Evolutionary conservation across 306 rosid species (phyloP).

Genomic region (Cicer arietinum): DNA sequence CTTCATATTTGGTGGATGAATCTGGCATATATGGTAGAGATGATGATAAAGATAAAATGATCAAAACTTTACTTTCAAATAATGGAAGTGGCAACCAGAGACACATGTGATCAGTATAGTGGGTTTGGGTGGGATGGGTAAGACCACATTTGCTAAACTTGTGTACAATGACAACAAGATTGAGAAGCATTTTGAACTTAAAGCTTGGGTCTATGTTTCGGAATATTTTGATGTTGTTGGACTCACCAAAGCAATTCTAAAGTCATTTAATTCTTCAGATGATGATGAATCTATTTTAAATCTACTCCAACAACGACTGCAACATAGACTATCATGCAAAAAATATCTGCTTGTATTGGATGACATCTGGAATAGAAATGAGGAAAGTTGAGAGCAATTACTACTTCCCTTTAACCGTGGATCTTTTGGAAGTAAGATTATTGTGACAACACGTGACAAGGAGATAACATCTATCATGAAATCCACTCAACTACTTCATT

Average conservation of each 20-base stretch:
- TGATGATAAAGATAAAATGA: not conserved
- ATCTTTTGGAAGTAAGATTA: constrained; percentile 1
- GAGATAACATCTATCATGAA: not conserved
- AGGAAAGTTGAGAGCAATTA: not conserved
- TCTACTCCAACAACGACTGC: not conserved
- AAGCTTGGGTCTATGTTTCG: constrained; percentile 8
- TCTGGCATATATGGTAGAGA: constrained; percentile 32
- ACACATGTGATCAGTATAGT: not conserved
- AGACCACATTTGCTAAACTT: constrained; percentile 42
- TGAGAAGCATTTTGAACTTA: not conserved
- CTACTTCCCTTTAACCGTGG: not conserved
- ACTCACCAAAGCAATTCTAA: constrained; percentile 2
- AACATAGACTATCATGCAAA: not conserved
- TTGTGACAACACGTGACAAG: constrained; percentile 18
- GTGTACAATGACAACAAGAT: not conserved
- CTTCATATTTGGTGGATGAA: constrained; percentile 36
- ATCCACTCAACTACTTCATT: not conserved
- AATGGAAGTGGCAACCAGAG: not conserved
- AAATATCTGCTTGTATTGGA: not conserved
- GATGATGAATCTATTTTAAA: not conserved
- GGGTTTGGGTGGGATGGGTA: constrained; percentile 17
- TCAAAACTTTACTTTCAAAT: not conserved
- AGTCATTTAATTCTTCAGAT: not conserved
- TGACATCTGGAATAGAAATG: not conserved
- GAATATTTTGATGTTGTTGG: constrained; percentile 16